Evolutionary conservation across 768 basidiomycete genomes (phyloP).

Genomic region (Boletus pseudo-olivaceus): DNA sequence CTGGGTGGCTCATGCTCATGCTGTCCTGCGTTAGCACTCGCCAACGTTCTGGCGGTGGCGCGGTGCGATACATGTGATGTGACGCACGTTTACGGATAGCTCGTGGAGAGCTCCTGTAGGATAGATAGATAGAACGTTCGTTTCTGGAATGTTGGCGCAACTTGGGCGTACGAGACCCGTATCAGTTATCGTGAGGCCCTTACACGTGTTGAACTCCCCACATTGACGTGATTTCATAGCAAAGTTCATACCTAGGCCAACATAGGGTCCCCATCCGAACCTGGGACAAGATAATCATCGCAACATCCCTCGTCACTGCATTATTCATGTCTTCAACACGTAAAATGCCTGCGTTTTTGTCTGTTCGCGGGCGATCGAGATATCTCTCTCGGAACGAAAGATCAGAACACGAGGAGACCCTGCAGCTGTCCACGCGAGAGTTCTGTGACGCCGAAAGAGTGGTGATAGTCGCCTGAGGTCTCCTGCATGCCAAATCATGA

Average conservation of each 20-base stretch:
- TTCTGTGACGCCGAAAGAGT: slow-evolving; percentile 20
- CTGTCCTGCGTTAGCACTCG: not conserved
- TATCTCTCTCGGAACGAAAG: slow-evolving; percentile 5
- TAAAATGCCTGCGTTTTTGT: slow-evolving; percentile 9
- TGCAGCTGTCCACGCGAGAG: slow-evolving; percentile 23
- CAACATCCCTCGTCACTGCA: not conserved
- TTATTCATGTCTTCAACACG: slow-evolving; percentile 10
- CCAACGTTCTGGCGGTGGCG: not conserved
- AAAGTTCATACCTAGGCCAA: not conserved
- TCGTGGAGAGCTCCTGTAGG: slow-evolving; percentile 11
- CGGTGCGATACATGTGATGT: not conserved
- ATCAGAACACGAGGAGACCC: slow-evolving; percentile 24
- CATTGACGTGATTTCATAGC: slow-evolving; percentile 14
- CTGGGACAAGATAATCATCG: not conserved
- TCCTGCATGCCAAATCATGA: not conserved
- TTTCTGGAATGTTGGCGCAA: slow-evolving; percentile 8
- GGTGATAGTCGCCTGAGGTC: slow-evolving; percentile 9
- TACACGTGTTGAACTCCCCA: slow-evolving; percentile 19
- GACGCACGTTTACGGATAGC: not conserved
- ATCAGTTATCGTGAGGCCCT: slow-evolving; percentile 3
- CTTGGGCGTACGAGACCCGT: not conserved
- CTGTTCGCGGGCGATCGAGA: slow-evolving; percentile 4
- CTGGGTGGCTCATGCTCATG: slow-evolving; percentile 5
- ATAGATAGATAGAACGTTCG: slow-evolving; percentile 19
- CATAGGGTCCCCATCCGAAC: not conserved